A percentile compares a stretch with the other conserved stretches of the same genome.
These are phyloP conservation scores for Capsicum rhomboideum DNA, from an alignment of 257 asterid species.

Conservation along the genomic window DNA sequence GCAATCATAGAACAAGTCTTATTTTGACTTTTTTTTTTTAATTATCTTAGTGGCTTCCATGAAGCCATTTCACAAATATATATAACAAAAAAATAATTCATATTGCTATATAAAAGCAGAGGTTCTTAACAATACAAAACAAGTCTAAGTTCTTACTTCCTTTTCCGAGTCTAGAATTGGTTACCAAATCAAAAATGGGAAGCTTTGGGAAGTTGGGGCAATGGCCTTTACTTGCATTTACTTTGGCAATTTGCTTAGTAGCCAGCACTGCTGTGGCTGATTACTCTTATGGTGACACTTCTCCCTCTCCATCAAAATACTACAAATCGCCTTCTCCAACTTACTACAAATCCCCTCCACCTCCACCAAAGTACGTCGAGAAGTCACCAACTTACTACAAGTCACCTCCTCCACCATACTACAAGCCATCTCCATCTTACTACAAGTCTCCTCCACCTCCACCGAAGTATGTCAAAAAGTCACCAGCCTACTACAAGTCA, in stretches of 20 bases:
- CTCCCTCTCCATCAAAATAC: neutral
- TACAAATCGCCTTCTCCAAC: neutral
- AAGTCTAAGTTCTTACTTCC: neutral
- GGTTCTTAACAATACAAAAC: neutral
- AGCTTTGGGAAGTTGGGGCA: neutral
- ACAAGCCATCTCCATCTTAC: neutral
- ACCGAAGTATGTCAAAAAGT: neutral
- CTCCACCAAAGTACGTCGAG: neutral
- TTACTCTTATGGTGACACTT: neutral
- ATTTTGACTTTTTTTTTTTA: neutral
- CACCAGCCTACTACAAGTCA: neutral
- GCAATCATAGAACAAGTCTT: neutral
- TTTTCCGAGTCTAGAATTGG: neutral
- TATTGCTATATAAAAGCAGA: neutral
- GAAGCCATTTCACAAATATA: neutral
- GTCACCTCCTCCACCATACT: neutral
- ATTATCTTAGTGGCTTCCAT: neutral
- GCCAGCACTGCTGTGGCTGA: neutral
- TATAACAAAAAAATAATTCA: neutral
- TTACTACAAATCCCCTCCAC: neutral
- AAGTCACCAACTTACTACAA: neutral
- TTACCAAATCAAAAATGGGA: neutral
- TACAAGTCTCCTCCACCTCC: neutral
- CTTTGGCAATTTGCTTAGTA: neutral
- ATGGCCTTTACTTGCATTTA: neutral